Percentiles rank a stretch among this genome's conserved stretches.
Conservation (phyloP, 73 alveolate genomes). For the Blepharisma japonicum region DNA sequence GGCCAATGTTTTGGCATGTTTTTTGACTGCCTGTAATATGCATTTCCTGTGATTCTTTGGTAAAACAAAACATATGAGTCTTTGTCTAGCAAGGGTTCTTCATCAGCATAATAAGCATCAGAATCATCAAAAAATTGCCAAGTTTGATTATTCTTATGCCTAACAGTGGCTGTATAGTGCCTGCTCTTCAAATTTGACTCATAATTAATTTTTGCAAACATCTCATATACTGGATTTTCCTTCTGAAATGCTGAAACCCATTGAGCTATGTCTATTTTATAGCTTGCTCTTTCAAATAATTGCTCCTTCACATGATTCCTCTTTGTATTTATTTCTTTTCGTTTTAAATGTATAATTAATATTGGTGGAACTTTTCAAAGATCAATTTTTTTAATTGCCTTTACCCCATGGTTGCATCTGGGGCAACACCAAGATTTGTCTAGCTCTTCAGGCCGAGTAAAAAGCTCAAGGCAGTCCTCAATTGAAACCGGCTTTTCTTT, state of each 20-base stretch:
- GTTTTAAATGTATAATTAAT: slow-evolving; percentile 76
- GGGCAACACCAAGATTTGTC: slow-evolving; percentile 81
- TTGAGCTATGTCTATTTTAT: slow-evolving; percentile 65
- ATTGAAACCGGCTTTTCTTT: slow-evolving; percentile 36
- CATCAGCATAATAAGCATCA: slow-evolving; percentile 17
- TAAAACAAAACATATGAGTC: slow-evolving; percentile 54
- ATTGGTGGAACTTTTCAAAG: slow-evolving; percentile 85
- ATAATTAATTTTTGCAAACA: slow-evolving; percentile 75
- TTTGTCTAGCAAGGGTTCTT: slow-evolving; percentile 32
- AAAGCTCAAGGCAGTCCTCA: slow-evolving; percentile 74
- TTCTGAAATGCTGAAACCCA: slow-evolving; percentile 58
- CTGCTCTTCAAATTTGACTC: slow-evolving; percentile 67
- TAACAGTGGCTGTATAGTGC: slow-evolving; percentile 71
- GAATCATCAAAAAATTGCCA: slow-evolving; percentile 56
- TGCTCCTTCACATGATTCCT: slow-evolving; percentile 56
- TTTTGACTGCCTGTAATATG: slow-evolving; percentile 45
- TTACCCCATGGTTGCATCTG: slow-evolving; percentile 59
- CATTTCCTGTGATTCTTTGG: slow-evolving; percentile 42
- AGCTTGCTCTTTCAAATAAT: slow-evolving; percentile 68
- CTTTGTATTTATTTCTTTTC: slow-evolving; percentile 54
- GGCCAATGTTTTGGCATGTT: slow-evolving; percentile 59
- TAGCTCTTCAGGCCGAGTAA: slow-evolving; percentile 71
- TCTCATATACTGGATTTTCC: slow-evolving; percentile 64
- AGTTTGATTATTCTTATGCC: slow-evolving; percentile 36
- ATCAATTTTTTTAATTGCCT: slow-evolving; percentile 69